phyloP scores from a whole-genome alignment of 31 red algal species.

The Asparagopsis taxiformis region DNA sequence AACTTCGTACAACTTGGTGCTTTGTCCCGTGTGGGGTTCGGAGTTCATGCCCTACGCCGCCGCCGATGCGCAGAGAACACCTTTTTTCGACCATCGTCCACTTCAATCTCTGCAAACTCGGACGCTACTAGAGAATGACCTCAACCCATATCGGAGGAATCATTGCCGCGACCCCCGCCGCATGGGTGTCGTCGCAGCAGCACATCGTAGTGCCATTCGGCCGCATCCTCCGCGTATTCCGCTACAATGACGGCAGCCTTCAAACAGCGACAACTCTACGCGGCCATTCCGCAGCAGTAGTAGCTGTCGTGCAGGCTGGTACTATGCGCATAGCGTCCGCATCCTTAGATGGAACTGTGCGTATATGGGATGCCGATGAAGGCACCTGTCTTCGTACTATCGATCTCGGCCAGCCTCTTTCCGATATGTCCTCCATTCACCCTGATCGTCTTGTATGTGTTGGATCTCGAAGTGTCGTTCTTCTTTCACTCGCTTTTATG shows the following conservation, averaged over 20 bases:
- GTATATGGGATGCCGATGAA: conserved; percentile 66
- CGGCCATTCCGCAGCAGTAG: conserved; percentile 48
- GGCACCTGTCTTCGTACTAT: conserved; percentile 52
- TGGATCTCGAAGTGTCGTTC: conserved; percentile 1
- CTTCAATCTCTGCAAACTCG: not conserved
- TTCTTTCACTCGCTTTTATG: conserved; percentile 1
- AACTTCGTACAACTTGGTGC: too few species aligned
- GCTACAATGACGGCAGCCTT: conserved; percentile 13
- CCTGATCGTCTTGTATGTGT: not conserved
- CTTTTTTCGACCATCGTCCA: not conserved
- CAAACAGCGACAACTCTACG: conserved; percentile 23
- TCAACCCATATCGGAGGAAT: conserved; percentile 31
- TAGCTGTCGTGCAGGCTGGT: conserved; percentile 18
- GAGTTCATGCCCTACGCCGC: too few species aligned
- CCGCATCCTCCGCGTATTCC: conserved; percentile 48
- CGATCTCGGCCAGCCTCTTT: conserved; percentile 49
- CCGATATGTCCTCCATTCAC: not conserved
- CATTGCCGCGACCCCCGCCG: conserved; percentile 35
- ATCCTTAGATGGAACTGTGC: conserved; percentile 75
- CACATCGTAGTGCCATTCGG: conserved; percentile 58
- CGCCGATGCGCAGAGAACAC: not conserved
- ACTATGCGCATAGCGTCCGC: conserved; percentile 62
- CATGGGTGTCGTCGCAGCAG: conserved; percentile 40
- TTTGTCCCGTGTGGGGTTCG: too few species aligned
- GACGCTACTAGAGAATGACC: conserved; percentile 3